phyloP scores from a whole-genome alignment of 2,329 filamentous ascomycete species.

The Ophiostoma montium region DNA sequence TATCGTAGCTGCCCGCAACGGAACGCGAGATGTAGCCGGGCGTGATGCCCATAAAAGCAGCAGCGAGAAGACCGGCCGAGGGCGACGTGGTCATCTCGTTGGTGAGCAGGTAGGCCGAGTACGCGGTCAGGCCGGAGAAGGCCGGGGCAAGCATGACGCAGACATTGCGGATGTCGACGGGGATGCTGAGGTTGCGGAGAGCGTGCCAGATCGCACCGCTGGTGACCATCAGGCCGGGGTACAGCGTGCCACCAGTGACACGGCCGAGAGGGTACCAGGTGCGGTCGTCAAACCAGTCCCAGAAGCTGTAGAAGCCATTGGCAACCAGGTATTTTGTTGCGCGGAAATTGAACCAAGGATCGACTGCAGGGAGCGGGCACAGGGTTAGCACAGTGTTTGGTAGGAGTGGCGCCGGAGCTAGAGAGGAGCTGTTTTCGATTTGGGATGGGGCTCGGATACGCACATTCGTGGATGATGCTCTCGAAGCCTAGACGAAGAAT shows the following conservation, averaged over 20 bases:
- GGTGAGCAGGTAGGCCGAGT: conserved; percentile 86
- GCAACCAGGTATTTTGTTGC: conserved; percentile 95
- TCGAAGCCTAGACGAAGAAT: conserved; percentile 56
- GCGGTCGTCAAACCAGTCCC: conserved; percentile 99
- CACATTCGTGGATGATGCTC: conserved; percentile 99
- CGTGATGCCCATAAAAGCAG: conserved; percentile 91
- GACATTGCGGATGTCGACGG: conserved; percentile 97
- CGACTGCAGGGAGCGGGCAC: conserved; percentile 47
- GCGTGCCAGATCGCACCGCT: conserved; percentile 93
- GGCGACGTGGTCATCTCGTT: conserved; percentile 95
- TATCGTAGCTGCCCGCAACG: conserved; percentile 91
- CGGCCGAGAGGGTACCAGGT: conserved; percentile 98
- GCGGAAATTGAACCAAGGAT: conserved; percentile 99
- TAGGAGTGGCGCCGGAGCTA: neutral
- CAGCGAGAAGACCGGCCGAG: conserved; percentile 87
- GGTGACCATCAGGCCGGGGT: conserved; percentile 97
- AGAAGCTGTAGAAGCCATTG: conserved; percentile 97
- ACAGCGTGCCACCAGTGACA: conserved; percentile 96
- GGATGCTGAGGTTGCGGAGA: conserved; percentile 75
- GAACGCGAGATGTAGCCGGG: conserved; percentile 97
- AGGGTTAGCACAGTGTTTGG: conserved; percentile 16
- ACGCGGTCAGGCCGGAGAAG: conserved; percentile 87
- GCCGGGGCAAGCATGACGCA: conserved; percentile 91
- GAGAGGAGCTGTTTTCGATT: neutral
- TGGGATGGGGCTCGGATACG: conserved; percentile 26